Evolutionary conservation across 306 rosid genomes (phyloP).

Genomic region (Calophaca sinica): DNA sequence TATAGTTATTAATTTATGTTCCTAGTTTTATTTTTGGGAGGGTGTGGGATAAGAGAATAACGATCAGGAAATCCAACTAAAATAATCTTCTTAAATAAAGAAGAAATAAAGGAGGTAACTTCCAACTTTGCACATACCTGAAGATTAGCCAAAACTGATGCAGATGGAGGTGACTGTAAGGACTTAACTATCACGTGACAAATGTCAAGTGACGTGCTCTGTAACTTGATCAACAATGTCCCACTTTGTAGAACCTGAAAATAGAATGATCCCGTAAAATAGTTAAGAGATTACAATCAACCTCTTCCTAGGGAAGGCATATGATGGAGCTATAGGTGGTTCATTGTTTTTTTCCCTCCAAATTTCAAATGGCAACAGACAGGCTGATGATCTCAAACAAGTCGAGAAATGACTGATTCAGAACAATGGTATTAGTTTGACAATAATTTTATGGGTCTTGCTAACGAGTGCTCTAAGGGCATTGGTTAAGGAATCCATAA

Average conservation of each 20-base stretch:
- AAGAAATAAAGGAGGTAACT: slow-evolving; percentile 19
- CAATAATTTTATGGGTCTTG: neutral
- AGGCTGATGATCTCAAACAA: slow-evolving; percentile 17
- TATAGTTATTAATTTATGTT: no score
- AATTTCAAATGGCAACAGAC: slow-evolving; percentile 30
- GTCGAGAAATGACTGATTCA: neutral
- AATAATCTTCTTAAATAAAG: neutral
- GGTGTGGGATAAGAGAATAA: neutral
- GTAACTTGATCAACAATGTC: slow-evolving; percentile 72
- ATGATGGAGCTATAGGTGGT: slow-evolving; percentile 3
- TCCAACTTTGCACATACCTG: slow-evolving; percentile 66
- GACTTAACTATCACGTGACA: slow-evolving; percentile 69
- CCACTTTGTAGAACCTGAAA: slow-evolving; percentile 77
- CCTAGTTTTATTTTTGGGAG: neutral
- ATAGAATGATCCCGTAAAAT: slow-evolving; percentile 31
- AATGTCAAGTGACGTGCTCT: slow-evolving; percentile 62
- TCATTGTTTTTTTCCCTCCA: neutral
- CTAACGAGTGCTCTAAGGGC: no score
- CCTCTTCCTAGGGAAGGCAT: slow-evolving; percentile 1
- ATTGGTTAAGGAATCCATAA: no score
- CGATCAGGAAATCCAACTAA: slow-evolving; percentile 28
- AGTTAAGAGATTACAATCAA: slow-evolving; percentile 31
- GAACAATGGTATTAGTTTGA: neutral
- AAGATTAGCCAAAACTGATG: slow-evolving; percentile 68
- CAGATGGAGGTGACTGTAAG: slow-evolving; percentile 67